Base-by-base conservation (phyloP, 768 basidiomycete genomes). In the Leccinellum albellum region DNA sequence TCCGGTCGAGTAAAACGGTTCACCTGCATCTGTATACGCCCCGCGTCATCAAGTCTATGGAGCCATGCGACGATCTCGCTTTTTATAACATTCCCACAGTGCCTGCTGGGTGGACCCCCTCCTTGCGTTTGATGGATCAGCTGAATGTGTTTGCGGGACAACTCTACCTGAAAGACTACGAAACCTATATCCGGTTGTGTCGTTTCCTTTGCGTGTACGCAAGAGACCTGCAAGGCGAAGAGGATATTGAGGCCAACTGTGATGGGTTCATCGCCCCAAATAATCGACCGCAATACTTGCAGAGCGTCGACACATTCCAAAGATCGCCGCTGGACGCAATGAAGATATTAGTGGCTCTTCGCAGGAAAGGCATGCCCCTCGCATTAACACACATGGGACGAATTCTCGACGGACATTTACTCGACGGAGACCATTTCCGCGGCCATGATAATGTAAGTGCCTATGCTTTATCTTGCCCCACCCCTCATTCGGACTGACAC, bases 11-110 rank as follows among this genome's bases (percentile, higher is more conserved):
- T 61, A 55, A 63, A 6, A 26, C 60, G 8, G 74, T 76, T n/a
- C 67, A 70, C 53, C 70, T 82, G 13, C 78, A 80, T 56, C 37
- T 75, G 5, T 82, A 82, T 56, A 65, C 77, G 0, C 75, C 80
- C 6, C 68, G 77, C 3, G 66, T 74, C 42, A 70, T 61, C 6
- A 58, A 64, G 28, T 63, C 64, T 4, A 76, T 74, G 72, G 60
- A 64, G 24, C 59, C 75, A 10, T 75, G 75, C 48, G 46, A 48
- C 26, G 46, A 48, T 48, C 46, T 48, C 26, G 2, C 23, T 6
- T 48, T 48, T 6, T 48, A 48, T 9, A 48, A 9, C 17, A 26
- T 48, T 9, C 46, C 46, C 26, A 28, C 47, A 14, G 26, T n/a
- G 4, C 24, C 46, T 9, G 3, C 12, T 21, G 44, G 32, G 7